Base-by-base conservation (phyloP, 108 stramenopile species). In the Nitzschia sp. region DNA sequence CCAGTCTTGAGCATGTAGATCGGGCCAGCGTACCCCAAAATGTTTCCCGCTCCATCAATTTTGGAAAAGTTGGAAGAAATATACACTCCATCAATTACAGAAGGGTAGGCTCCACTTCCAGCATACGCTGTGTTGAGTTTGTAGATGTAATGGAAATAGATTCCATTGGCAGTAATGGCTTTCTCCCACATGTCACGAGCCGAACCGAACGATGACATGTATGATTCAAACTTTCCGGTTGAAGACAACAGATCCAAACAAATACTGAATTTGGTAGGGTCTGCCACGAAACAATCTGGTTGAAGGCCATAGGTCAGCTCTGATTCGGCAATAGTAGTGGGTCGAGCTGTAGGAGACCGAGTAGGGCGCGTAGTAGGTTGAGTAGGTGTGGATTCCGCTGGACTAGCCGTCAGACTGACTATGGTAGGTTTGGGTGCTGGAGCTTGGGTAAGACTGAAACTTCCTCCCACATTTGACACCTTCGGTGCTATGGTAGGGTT, bases 231-330 rank as follows among this genome's bases (percentile, higher is more conserved):
- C 0, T 39, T 38, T 12, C 41, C 24, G 29, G 15, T 56, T 53
- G 17, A 17, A 9, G 39, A 7, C n/a, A 38, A 46, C 34, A 69
- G 40, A 52, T 68, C 67, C 24, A 75, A 48, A 52, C 68, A 68
- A 46, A 75, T 69, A 29, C 65, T 69, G 29, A 34, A 75, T 15
- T 59, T 61, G 51, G n/a, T 43, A 0, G 0, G 3, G 51, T 75
- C 61, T 12, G 25, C 20, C 3, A 44, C 51, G 17, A 48, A 19
- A 42, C 68, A 69, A 46, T 53, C 22, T 8, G 21, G 12, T 42
- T 69, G 68, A 38, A 69, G 56, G 46, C 43, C 43, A n/a, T 43
- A 26, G 7, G 68, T 69, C 11, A 51, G 46, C 46, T 3, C 46
- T 3, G 17, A 5, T 2, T 15, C 17, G 46, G 46, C n/a, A 5